Evolutionary conservation across 2,329 filamentous ascomycete species (phyloP).

Genomic region (Emergomyces pasteurianus): DNA sequence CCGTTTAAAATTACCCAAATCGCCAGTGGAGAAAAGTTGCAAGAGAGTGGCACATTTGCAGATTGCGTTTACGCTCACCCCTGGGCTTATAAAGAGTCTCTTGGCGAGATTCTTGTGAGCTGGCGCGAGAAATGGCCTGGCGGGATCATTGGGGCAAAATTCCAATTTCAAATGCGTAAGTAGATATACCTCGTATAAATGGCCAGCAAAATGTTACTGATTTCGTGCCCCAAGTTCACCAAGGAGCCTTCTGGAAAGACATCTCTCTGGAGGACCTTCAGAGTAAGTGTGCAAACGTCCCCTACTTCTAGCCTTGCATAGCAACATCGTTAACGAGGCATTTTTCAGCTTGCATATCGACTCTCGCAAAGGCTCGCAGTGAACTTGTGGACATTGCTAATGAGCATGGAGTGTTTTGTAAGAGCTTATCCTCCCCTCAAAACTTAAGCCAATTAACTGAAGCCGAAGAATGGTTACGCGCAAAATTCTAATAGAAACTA

Average conservation of each 20-base stretch:
- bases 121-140: constrained; percentile 6
- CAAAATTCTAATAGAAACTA: not conserved
- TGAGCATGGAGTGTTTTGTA: not conserved
- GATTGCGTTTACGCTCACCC: constrained; percentile 8
- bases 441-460: not conserved
- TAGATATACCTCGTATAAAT: not conserved
- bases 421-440: not conserved
- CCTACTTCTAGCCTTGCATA: not conserved
- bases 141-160: constrained; percentile 4
- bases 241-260: constrained; percentile 9
- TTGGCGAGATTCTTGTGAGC: constrained; percentile 7
- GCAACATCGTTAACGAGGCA: not conserved
- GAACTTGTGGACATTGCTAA: not conserved
- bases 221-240: constrained; percentile 3
- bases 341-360: not conserved
- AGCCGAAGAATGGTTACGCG: not conserved
- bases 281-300: constrained; percentile 1
- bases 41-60: not conserved
- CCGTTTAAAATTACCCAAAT: constrained; percentile 8
- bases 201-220: not conserved
- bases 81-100: constrained; percentile 6
- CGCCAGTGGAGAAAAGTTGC: constrained; percentile 1
- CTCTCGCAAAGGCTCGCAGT: not conserved
- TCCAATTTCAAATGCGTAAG: constrained; percentile 10
- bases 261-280: constrained; percentile 8